These are phyloP conservation scores for Aspergillus aculeatus DNA, from an alignment of 2,329 filamentous ascomycete genomes.

Conservation along the genomic window DNA sequence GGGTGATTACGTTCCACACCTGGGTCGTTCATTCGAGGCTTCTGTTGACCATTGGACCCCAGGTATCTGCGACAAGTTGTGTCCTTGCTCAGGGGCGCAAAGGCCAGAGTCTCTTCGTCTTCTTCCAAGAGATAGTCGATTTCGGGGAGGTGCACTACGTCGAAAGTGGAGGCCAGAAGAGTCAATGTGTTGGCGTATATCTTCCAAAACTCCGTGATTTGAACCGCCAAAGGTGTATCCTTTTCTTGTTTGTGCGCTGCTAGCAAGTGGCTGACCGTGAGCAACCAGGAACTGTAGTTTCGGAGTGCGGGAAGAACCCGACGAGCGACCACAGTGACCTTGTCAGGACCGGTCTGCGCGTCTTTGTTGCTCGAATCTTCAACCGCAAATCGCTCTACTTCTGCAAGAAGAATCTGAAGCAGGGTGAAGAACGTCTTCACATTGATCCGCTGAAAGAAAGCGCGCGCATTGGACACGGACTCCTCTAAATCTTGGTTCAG, in stretches of 20 bases:
- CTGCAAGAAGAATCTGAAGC: slow-evolving; percentile 67
- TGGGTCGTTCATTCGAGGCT: slow-evolving; percentile 53
- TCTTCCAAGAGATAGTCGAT: slow-evolving; percentile 66
- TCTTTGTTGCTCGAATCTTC: slow-evolving; percentile 47
- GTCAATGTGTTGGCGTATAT: slow-evolving; percentile 64
- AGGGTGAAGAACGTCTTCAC: slow-evolving; percentile 72
- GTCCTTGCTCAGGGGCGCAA: slow-evolving; percentile 58
- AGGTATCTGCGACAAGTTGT: slow-evolving; percentile 55
- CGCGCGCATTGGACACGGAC: slow-evolving; percentile 46
- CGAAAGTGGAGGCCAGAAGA: slow-evolving; percentile 58
- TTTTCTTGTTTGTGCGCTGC: slow-evolving; percentile 50
- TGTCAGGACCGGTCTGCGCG: slow-evolving; percentile 43
- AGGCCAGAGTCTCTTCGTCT: slow-evolving; percentile 65
- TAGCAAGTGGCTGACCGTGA: slow-evolving; percentile 55
- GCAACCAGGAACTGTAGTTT: slow-evolving; percentile 67
- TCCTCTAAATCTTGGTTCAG: slow-evolving; percentile 41
- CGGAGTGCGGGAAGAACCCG: slow-evolving; percentile 64
- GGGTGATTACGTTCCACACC: slow-evolving; percentile 54
- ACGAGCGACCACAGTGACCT: slow-evolving; percentile 58
- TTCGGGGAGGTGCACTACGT: slow-evolving; percentile 55
- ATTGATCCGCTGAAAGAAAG: slow-evolving; percentile 74
- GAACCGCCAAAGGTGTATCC: slow-evolving; percentile 55
- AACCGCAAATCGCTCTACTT: slow-evolving; percentile 60
- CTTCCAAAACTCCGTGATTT: slow-evolving; percentile 64
- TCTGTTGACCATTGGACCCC: slow-evolving; percentile 44